These are phyloP conservation scores for Heteromeles arbutifolia DNA, from an alignment of 306 rosid species.

Conservation along the genomic window DNA sequence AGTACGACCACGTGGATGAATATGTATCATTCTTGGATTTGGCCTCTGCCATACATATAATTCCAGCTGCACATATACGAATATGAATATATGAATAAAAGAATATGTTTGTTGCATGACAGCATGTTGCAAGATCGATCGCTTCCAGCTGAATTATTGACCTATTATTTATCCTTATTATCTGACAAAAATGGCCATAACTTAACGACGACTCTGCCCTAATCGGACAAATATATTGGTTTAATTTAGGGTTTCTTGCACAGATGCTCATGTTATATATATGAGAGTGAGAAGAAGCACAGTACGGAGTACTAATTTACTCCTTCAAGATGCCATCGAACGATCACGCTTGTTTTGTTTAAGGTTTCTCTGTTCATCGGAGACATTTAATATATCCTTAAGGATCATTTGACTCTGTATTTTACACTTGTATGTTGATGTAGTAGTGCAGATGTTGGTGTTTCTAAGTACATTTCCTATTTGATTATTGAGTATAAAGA, in stretches of 20 bases:
- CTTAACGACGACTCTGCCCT: conserved; percentile 3
- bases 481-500: neutral
- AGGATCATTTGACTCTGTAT: neutral
- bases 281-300: neutral
- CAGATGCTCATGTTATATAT: neutral
- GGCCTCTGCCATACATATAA: neutral
- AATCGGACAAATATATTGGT: neutral
- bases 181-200: neutral
- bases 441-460: neutral
- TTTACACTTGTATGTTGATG: neutral
- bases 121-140: conserved; percentile 10
- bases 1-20: conserved; percentile 21
- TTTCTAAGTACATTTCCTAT: neutral
- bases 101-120: neutral
- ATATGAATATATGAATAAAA: neutral
- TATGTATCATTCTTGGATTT: conserved; percentile 1
- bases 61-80: conserved; percentile 20
- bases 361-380: neutral
- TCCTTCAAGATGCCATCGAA: neutral
- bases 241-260: neutral
- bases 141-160: neutral
- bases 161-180: neutral
- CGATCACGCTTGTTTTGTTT: neutral
- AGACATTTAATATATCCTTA: neutral
- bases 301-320: neutral